Conservation (phyloP, 306 rosid species). For the Prunus mira region DNA sequence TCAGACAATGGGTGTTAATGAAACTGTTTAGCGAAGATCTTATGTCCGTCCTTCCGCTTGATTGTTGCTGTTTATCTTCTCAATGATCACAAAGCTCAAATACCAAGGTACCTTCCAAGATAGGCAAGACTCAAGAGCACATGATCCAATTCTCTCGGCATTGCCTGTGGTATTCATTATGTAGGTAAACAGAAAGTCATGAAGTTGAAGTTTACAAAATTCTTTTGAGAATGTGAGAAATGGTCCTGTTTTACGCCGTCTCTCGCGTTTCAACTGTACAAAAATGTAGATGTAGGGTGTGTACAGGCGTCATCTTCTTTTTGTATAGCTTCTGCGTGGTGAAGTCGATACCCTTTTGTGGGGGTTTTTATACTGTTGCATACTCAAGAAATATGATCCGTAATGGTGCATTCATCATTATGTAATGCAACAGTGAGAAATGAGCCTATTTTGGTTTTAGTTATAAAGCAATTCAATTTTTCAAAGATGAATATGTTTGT, state of each 20-base stretch:
- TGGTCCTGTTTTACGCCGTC: not conserved
- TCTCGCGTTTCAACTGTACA: slow-evolving; percentile 35
- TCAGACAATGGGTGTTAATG: slow-evolving; percentile 36
- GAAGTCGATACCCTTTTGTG: slow-evolving; percentile 9
- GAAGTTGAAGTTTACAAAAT: not conserved
- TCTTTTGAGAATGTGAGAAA: slow-evolving; percentile 17
- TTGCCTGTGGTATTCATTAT: slow-evolving; percentile 13
- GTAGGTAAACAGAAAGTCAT: not conserved
- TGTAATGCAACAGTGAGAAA: not conserved
- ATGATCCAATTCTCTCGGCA: not conserved
- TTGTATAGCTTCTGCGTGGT: slow-evolving; percentile 23
- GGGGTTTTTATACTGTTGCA: slow-evolving; percentile 38
- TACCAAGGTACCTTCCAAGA: slow-evolving; percentile 10
- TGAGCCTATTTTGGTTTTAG: not conserved
- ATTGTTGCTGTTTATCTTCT: slow-evolving; percentile 30
- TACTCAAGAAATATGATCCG: slow-evolving; percentile 19
- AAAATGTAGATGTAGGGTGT: slow-evolving; percentile 34
- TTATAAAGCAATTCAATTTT: too few relatives aligned
- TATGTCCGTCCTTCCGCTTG: not conserved
- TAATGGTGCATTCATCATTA: not conserved
- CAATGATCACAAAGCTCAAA: slow-evolving; percentile 18
- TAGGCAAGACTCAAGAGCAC: slow-evolving; percentile 1
- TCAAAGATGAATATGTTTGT: too few relatives aligned
- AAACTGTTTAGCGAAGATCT: slow-evolving; percentile 40
- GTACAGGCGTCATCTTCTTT: slow-evolving; percentile 15